These are phyloP conservation scores for Ramichloridium luteum DNA, from an alignment of 2,329 filamentous ascomycete genomes.

Conservation along the genomic window DNA sequence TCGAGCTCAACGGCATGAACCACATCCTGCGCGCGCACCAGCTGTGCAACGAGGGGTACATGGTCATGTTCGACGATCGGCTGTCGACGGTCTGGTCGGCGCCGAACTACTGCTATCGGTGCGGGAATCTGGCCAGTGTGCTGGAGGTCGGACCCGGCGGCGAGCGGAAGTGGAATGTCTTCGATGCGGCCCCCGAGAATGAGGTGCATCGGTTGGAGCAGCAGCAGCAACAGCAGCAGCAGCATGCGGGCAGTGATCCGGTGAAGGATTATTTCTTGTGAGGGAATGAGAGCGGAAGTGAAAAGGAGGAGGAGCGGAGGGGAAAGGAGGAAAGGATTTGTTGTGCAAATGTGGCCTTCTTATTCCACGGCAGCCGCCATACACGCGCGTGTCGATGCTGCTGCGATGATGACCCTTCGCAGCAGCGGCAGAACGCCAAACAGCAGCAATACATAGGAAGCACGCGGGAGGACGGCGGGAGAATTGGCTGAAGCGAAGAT, in stretches of 20 bases:
- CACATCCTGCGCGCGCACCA: constrained; percentile 98
- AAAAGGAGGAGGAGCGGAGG: too few species aligned
- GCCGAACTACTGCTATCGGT: constrained; percentile 59
- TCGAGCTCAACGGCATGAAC: constrained; percentile 94
- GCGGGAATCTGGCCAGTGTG: constrained; percentile 94
- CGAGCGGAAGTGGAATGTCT: constrained; percentile 93
- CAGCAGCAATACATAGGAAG: too few species aligned
- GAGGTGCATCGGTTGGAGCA: constrained; percentile 72
- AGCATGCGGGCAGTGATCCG: constrained; percentile 57
- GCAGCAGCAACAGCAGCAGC: constrained; percentile 51
- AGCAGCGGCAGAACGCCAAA: too few species aligned
- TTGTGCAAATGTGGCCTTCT: too few species aligned
- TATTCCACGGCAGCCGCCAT: too few species aligned
- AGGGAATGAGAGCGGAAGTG: constrained; percentile 22
- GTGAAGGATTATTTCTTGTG: constrained; percentile 57
- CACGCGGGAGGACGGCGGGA: too few species aligned
- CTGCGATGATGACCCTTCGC: too few species aligned
- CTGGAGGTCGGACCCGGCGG: constrained; percentile 89
- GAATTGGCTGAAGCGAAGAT: too few species aligned
- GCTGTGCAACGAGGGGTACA: constrained; percentile 94
- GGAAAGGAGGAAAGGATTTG: too few species aligned
- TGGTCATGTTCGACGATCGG: constrained; percentile 88
- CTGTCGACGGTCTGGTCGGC: constrained; percentile 97
- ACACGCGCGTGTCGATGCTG: too few species aligned
- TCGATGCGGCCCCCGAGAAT: constrained; percentile 92